Evolutionary conservation across 805 yeast species (phyloP), one percentile per base, ranked within the genome.

Genomic region (Starmera amethionina): DNA sequence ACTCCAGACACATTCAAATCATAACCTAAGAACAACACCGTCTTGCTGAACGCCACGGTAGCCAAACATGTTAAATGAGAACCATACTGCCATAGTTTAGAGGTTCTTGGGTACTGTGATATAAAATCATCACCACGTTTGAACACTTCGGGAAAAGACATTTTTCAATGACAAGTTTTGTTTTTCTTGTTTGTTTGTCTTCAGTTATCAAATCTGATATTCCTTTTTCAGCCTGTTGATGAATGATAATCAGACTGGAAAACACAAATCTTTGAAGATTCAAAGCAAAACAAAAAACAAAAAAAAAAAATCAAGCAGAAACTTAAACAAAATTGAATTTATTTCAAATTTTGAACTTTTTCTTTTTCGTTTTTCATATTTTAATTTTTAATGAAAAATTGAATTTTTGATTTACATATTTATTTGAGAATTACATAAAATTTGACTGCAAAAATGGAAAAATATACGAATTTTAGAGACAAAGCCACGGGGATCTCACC

Each of bases 401-500:
- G 27, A 22, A 22, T 5, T 22, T 22, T 22, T 22, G 27, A 22
- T 22, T 7, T 22, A 7, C 6, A 22, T 22, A 22, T 7, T 22
- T 22, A 22, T 7, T 22, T n/a, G n/a, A n/a, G n/a, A n/a, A n/a
- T n/a, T n/a, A n/a, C n/a, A n/a, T n/a, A n/a, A n/a, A n/a, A n/a
- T n/a, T n/a, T 22, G 8, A 13, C 13, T 15, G 10, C 8, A 33
- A 33, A 12, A 6, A 82, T 88, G 96, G 95, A 84, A 62, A 81
- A 83, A 61, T 88, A 76, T 62, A 78, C 93, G 22, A 72, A 73
- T 45, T 87, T 84, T 80, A 72, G 96, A 59, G 96, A 87, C 55
- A 83, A 79, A 46, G 93, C 90, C 5, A 88, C 96, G 1, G 96
- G 96, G n/a, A 83, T 88, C 30, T 80, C 95, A 0, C 96, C 96